Conservation (phyloP, 805 yeast species). For the Myxozyma vanderwaltii region DNA sequence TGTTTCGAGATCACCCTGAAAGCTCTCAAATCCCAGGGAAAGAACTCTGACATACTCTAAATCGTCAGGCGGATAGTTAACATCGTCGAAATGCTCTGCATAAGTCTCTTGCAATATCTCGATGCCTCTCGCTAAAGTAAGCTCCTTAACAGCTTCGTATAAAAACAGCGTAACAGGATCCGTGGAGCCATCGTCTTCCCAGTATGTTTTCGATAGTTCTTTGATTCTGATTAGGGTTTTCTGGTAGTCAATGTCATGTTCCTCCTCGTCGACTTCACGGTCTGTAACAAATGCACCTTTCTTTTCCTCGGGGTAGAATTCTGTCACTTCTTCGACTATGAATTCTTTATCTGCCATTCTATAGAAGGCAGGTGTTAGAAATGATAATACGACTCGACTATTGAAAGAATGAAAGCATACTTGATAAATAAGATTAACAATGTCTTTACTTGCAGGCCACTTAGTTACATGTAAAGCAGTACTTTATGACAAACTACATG, state of each 20-base stretch:
- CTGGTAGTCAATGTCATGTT: background rate
- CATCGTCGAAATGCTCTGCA: background rate
- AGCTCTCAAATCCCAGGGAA: constrained; percentile 16
- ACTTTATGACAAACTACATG: no score
- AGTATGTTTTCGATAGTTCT: background rate
- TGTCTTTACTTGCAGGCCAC: no score
- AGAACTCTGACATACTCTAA: background rate
- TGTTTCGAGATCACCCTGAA: constrained; percentile 6
- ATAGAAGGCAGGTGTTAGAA: no score
- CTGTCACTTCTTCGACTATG: background rate
- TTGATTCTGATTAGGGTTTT: background rate
- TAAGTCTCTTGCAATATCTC: background rate
- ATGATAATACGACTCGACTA: no score
- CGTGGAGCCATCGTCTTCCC: constrained; percentile 7
- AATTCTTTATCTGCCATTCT: no score
- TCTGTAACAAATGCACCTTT: background rate
- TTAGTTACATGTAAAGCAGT: no score
- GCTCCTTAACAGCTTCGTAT: background rate
- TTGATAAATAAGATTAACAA: no score
- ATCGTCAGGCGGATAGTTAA: background rate
- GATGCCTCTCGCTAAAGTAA: background rate
- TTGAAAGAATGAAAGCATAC: no score
- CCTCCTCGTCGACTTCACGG: background rate
- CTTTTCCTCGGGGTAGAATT: background rate
- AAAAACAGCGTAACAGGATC: constrained; percentile 1